phyloP scores from a whole-genome alignment of 441 rosid species.

The Mallotus repandus region DNA sequence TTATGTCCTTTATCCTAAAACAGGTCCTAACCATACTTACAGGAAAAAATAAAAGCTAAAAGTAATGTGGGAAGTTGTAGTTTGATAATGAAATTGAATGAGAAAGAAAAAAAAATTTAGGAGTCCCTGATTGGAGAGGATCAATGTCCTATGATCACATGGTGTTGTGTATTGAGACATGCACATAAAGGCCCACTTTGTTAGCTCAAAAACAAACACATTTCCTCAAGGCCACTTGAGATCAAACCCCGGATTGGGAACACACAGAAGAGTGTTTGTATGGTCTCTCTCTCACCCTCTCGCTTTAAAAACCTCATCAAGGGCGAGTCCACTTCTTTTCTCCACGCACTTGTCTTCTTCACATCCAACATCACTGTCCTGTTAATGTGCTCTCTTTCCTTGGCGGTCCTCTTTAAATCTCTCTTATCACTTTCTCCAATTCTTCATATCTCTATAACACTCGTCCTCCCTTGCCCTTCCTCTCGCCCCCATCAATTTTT shows the following conservation, averaged over 20 bases:
- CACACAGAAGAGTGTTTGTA: slow-evolving; percentile 16
- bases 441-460: slow-evolving; percentile 32
- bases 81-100: background rate
- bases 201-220: slow-evolving; percentile 47
- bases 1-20: no score
- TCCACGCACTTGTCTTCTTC: slow-evolving; percentile 71
- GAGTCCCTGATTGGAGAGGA: slow-evolving; percentile 31
- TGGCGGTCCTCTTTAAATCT: slow-evolving; percentile 48
- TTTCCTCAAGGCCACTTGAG: slow-evolving; percentile 55
- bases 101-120: background rate
- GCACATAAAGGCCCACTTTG: slow-evolving; percentile 77
- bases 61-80: background rate
- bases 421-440: slow-evolving; percentile 48
- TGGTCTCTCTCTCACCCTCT: slow-evolving; percentile 12
- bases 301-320: slow-evolving; percentile 21
- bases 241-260: slow-evolving; percentile 46
- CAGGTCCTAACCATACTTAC: no score
- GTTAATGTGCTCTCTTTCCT: slow-evolving; percentile 41
- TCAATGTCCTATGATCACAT: slow-evolving; percentile 61
- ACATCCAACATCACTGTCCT: slow-evolving; percentile 70
- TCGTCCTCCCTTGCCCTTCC: slow-evolving; percentile 8
- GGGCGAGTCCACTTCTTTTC: slow-evolving; percentile 44
- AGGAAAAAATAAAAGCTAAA: background rate
- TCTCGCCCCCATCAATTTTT: slow-evolving; percentile 16
- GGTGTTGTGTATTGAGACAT: slow-evolving; percentile 51